Percentiles rank a stretch among this genome's conserved stretches.
These are phyloP conservation scores for Coemansia furcata DNA, from an alignment of 192 early-diverging fungal genomes.

Conservation along the genomic window DNA sequence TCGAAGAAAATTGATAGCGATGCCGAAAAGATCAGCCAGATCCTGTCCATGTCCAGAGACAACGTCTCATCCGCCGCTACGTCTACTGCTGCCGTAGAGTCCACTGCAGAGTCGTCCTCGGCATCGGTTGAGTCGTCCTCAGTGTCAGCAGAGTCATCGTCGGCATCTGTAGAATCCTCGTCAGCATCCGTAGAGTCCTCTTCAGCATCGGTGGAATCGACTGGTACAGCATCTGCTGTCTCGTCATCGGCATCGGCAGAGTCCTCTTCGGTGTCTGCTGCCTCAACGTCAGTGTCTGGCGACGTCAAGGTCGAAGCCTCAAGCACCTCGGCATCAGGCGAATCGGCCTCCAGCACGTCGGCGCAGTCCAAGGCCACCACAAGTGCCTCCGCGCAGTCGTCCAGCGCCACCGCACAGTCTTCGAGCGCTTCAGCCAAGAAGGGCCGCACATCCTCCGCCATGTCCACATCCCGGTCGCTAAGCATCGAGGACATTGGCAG, in stretches of 20 bases:
- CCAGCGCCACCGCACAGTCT: neutral
- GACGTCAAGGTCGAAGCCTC: slow-evolving; percentile 7
- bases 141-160: neutral
- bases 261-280: neutral
- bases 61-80: neutral
- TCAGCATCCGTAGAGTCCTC: slow-evolving; percentile 8
- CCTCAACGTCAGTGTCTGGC: slow-evolving; percentile 5
- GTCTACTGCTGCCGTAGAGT: neutral
- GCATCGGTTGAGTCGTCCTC: slow-evolving; percentile 5
- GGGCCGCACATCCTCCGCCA: neutral
- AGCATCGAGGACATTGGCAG: slow-evolving; percentile 39
- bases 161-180: slow-evolving; percentile 6
- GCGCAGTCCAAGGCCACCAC: neutral
- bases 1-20: slow-evolving; percentile 12
- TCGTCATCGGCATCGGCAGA: neutral
- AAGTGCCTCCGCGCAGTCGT: neutral
- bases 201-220: neutral
- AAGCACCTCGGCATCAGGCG: neutral
- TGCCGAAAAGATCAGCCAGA: neutral
- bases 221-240: slow-evolving; percentile 6
- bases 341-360: slow-evolving; percentile 4
- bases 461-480: slow-evolving; percentile 16
- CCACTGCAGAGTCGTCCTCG: neutral
- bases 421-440: neutral
- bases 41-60: slow-evolving; percentile 9